Base-by-base conservation (phyloP, 2,329 filamentous ascomycete genomes). In the Hymenoscyphus linearis region DNA sequence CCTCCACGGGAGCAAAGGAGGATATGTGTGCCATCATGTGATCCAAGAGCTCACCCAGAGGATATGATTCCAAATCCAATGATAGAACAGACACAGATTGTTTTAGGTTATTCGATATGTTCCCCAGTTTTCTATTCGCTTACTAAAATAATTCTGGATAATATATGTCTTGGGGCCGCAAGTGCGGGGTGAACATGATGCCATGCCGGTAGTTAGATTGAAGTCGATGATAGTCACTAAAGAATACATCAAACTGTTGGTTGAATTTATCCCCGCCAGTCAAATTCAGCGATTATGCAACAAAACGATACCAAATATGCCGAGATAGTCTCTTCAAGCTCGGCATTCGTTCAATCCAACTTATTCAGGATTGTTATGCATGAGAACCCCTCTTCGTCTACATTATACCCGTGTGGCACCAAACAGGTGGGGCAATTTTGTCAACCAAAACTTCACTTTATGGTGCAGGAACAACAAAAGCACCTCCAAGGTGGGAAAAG, bases 11-110 rank as follows among this genome's bases (percentile, higher is more conserved):
- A 27, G 55, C 50, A 26, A 64, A 62, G 7, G 65, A 64, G 56
- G 63, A 65, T 7, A 68, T 55, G 47, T 68, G 66, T 31, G 66
- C 66, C 66, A 68, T 67, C 16, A 22, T 47, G n/a, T 22, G 40
- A 47, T n/a, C 22, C 40, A 22, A 47, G 22, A 22, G 3, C n/a
- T 47, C 18, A n/a, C n/a, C n/a, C 18, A 12, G 18, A 47, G 12
- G 40, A 22, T 47, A 10, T 18, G 40, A 47, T 47, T 47, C 22
- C 40, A 47, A 47, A n/a, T 12, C n/a, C 22, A 22, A 9, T 47
- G n/a, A 22, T 22, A 22, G 40, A 47, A 47, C 2, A 5, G 40
- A n/a, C 9, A 22, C 9, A 47, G 5, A 47, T 18, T 47, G 22
- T 47, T 47, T 47, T 22, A 47, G 22, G 40, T n/a, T 47, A 25